A percentile compares a stretch with the other conserved stretches of the same genome.
Conservation (phyloP, 805 yeast genomes). For the Suhomyces sp. region DNA sequence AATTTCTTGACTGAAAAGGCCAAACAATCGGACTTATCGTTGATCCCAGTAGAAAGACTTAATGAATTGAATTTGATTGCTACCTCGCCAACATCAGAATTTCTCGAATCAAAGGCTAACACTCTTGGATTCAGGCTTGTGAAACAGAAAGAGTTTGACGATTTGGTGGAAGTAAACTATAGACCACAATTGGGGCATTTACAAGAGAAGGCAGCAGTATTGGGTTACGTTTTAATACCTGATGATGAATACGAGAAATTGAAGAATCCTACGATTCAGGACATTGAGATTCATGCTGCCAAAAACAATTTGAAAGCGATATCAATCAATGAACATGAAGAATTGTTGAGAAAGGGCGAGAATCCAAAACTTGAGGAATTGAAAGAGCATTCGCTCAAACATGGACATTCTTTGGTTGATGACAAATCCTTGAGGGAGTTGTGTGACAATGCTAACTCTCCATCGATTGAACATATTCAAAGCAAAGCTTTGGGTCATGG, state of each 20-base stretch:
- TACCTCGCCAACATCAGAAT: conserved; percentile 23
- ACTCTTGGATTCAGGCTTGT: conserved; percentile 16
- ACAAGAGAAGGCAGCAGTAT: conserved; percentile 11
- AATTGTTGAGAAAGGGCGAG: conserved; percentile 10
- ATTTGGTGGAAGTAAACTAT: conserved; percentile 10
- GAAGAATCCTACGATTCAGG: conserved; percentile 22
- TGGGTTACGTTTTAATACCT: conserved; percentile 10
- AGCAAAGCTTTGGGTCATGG: conserved; percentile 17
- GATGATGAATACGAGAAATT: conserved; percentile 14
- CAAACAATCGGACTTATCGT: conserved; percentile 6
- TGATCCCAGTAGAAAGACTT: conserved; percentile 11
- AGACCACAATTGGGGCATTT: conserved; percentile 22
- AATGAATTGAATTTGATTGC: conserved; percentile 13
- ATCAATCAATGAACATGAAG: conserved; percentile 6
- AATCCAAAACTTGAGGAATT: conserved; percentile 17
- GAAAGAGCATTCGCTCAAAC: conserved; percentile 14
- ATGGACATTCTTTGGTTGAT: conserved; percentile 6
- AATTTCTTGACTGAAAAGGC: conserved; percentile 18
- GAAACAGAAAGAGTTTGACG: conserved; percentile 8
- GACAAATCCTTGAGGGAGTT: background rate
- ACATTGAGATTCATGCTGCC: conserved; percentile 16
- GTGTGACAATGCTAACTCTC: conserved; percentile 6
- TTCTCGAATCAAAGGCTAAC: conserved; percentile 31
- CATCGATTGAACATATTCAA: conserved; percentile 12
- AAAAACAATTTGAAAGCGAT: conserved; percentile 8